These are phyloP conservation scores for Cryomyces minteri DNA, from an alignment of 495 filamentous ascomycete genomes.

Conservation along the genomic window DNA sequence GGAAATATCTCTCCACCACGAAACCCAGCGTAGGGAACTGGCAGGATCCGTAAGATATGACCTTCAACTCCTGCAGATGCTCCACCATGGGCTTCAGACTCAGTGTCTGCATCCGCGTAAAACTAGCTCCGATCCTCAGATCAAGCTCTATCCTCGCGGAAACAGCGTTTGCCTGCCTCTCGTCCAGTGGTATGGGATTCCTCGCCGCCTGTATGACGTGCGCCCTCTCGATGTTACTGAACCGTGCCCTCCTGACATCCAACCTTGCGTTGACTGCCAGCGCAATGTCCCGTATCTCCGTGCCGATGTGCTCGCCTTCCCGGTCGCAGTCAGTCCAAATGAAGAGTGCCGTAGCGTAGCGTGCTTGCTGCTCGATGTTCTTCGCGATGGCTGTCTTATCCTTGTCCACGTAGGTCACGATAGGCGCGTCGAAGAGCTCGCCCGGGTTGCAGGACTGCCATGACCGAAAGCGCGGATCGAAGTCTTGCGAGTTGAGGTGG, in stretches of 20 bases:
- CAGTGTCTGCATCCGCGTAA: constrained; percentile 75
- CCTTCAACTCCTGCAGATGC: constrained; percentile 28
- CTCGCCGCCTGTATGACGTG: constrained; percentile 78
- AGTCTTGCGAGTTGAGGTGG: constrained; percentile 61
- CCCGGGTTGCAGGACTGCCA: constrained; percentile 71
- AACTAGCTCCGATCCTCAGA: constrained; percentile 74
- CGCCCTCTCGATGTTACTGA: constrained; percentile 92
- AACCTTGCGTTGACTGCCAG: constrained; percentile 50
- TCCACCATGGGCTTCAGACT: constrained; percentile 49
- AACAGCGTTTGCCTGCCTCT: constrained; percentile 74
- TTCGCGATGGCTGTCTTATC: constrained; percentile 63
- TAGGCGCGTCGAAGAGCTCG: constrained; percentile 65
- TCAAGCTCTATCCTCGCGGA: constrained; percentile 83
- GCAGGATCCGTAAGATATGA: constrained; percentile 88
- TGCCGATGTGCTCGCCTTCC: constrained; percentile 90
- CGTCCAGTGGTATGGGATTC: constrained; percentile 59
- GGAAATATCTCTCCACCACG: constrained; percentile 87
- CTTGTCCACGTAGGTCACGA: constrained; percentile 45
- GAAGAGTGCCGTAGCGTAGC: constrained; percentile 48
- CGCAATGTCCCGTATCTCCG: constrained; percentile 78
- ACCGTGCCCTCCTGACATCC: constrained; percentile 68
- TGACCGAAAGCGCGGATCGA: constrained; percentile 44
- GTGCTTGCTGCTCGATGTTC: constrained; percentile 70
- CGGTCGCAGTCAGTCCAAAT: constrained; percentile 99
- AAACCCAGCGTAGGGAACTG: constrained; percentile 96